These are phyloP conservation scores for Phytophthora fragariaefolia DNA, from an alignment of 352 stramenopile species.

Conservation along the genomic window DNA sequence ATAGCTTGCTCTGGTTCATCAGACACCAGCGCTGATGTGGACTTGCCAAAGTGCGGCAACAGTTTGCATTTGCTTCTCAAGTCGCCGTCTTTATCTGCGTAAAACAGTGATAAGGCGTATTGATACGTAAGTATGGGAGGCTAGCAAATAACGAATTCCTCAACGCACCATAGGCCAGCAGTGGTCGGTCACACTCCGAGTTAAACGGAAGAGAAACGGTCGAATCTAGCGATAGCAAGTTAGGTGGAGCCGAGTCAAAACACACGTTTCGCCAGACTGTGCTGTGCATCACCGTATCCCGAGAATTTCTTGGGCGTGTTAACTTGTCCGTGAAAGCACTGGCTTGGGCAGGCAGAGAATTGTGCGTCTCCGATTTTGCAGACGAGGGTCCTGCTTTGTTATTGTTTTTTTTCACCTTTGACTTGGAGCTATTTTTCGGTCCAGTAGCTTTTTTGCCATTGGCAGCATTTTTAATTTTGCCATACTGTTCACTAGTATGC, in stretches of 20 bases:
- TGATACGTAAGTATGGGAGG: slow-evolving; percentile 3
- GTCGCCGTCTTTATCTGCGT: slow-evolving; percentile 49
- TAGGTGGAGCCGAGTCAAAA: slow-evolving; percentile 44
- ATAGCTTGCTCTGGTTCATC: slow-evolving; percentile 12
- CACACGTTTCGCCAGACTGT: slow-evolving; percentile 54
- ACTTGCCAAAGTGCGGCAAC: slow-evolving; percentile 53
- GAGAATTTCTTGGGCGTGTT: slow-evolving; percentile 30
- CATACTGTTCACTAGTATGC: no score
- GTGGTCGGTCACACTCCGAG: slow-evolving; percentile 39
- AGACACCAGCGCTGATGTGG: slow-evolving; percentile 25
- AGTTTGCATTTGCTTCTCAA: slow-evolving; percentile 59
- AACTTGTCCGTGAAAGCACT: slow-evolving; percentile 43
- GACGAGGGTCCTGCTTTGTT: slow-evolving; percentile 24
- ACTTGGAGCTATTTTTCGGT: slow-evolving; percentile 15
- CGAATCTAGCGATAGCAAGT: slow-evolving; percentile 37
- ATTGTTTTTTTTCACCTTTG: slow-evolving; percentile 25
- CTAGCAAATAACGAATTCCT: not conserved
- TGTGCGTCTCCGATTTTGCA: slow-evolving; percentile 20
- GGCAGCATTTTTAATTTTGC: not conserved
- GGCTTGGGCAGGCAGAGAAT: slow-evolving; percentile 5
- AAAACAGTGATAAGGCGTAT: slow-evolving; percentile 5
- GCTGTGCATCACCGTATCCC: slow-evolving; percentile 53
- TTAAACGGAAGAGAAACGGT: slow-evolving; percentile 30
- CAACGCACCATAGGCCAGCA: slow-evolving; percentile 53
- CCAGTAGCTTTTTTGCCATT: slow-evolving; percentile 18